Evolutionary conservation across 495 filamentous ascomycete species (phyloP).

Genomic region (Echria macrotheca): DNA sequence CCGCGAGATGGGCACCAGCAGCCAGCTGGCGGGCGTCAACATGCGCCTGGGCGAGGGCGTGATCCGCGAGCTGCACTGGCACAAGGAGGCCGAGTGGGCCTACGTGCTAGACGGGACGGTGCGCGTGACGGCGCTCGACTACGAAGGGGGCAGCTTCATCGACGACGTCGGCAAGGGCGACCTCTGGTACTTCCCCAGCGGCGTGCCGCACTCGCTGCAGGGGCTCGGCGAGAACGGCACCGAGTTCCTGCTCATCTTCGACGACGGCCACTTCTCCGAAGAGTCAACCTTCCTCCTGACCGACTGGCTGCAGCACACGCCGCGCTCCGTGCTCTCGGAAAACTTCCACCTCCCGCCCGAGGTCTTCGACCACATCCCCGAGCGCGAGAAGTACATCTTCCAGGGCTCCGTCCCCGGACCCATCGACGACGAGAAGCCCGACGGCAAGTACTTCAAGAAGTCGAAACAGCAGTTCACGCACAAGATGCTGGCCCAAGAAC

Average conservation of each 20-base stretch:
- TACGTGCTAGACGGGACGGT: conserved; percentile 58
- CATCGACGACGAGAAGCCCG: conserved; percentile 39
- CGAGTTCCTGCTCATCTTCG: conserved; percentile 67
- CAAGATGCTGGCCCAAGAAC: conserved; percentile 54
- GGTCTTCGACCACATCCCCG: conserved; percentile 53
- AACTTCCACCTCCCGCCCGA: conserved; percentile 60
- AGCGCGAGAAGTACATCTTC: conserved; percentile 65
- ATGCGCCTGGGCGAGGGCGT: conserved; percentile 62
- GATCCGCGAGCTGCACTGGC: conserved; percentile 72
- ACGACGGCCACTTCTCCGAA: conserved; percentile 63
- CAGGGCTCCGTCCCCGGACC: conserved; percentile 48
- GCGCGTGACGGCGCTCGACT: conserved; percentile 60
- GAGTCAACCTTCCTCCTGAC: conserved; percentile 64
- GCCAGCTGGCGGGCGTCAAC: conserved; percentile 60
- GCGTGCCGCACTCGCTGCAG: conserved; percentile 65
- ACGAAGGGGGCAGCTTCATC: conserved; percentile 62
- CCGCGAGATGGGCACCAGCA: conserved; percentile 53
- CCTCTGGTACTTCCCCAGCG: conserved; percentile 71
- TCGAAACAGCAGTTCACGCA: conserved; percentile 58
- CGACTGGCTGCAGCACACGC: conserved; percentile 63
- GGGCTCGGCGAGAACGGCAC: conserved; percentile 60
- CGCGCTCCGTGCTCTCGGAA: conserved; percentile 56
- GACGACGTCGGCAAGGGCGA: conserved; percentile 66
- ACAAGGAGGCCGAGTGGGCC: conserved; percentile 67
- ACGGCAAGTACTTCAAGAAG: conserved; percentile 47